Conservation (phyloP, 768 basidiomycete species). For the Lyophyllum shimeji region DNA sequence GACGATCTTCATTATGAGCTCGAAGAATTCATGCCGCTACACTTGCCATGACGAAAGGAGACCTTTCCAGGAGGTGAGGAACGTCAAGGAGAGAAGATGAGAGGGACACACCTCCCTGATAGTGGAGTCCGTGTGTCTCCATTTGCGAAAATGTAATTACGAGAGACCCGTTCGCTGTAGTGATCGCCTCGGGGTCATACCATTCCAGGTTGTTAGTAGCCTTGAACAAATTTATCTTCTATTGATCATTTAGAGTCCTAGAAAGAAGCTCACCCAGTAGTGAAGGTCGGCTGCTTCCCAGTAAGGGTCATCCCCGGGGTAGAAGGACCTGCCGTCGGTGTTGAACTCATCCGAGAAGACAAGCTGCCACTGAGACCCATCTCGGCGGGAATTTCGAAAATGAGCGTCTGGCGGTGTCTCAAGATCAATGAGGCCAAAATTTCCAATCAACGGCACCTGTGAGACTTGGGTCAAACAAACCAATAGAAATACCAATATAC, state of each 20-base stretch:
- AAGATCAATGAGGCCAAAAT: conserved; percentile 56
- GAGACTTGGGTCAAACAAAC: neutral
- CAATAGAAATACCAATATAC: conserved; percentile 17
- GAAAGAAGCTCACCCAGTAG: conserved; percentile 57
- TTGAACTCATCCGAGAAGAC: conserved; percentile 87
- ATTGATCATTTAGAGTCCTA: neutral
- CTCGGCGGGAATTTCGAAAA: conserved; percentile 52
- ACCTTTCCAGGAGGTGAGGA: conserved; percentile 36
- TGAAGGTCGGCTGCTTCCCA: conserved; percentile 80
- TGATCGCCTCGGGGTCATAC: conserved; percentile 80
- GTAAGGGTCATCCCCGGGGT: conserved; percentile 82
- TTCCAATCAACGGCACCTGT: conserved; percentile 67
- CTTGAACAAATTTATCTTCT: conserved; percentile 21
- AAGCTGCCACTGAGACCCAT: conserved; percentile 55
- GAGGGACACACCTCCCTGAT: conserved; percentile 52
- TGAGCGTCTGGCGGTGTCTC: conserved; percentile 60
- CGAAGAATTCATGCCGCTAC: neutral
- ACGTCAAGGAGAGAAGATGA: neutral
- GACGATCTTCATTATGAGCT: neutral
- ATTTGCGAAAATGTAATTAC: conserved; percentile 65
- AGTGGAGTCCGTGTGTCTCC: conserved; percentile 61
- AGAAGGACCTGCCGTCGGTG: conserved; percentile 71
- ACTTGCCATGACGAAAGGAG: conserved; percentile 38
- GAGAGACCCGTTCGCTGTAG: conserved; percentile 68
- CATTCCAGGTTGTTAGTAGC: conserved; percentile 77